Conservation (phyloP, 768 basidiomycete species). For the Suillus placidus region DNA sequence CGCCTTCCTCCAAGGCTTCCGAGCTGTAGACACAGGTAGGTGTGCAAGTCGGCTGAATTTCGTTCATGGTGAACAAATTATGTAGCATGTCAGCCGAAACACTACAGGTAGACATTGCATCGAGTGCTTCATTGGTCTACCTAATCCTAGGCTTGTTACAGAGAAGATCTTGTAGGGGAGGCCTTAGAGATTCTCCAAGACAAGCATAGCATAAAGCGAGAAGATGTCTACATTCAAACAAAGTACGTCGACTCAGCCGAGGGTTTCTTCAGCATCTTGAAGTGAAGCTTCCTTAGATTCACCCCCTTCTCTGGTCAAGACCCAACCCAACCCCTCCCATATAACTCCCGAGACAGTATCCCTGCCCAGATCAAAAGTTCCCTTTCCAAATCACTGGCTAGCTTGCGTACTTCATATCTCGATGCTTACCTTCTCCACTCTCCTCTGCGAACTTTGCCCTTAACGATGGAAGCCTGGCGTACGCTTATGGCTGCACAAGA, state of each 20-base stretch:
- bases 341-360: conserved; percentile 57
- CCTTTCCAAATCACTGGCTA: conserved; percentile 62
- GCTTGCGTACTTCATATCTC: conserved; percentile 72
- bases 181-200: conserved; percentile 61
- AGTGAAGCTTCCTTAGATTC: conserved; percentile 47
- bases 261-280: not conserved
- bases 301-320: conserved; percentile 80
- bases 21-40: conserved; percentile 82
- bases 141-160: conserved; percentile 25
- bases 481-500: conserved; percentile 63
- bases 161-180: conserved; percentile 81
- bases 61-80: conserved; percentile 21
- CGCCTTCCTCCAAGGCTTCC: conserved; percentile 77
- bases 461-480: conserved; percentile 72
- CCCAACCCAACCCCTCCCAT: conserved; percentile 68
- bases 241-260: conserved; percentile 49
- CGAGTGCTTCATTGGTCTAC: not conserved
- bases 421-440: conserved; percentile 83
- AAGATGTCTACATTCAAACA: conserved; percentile 78
- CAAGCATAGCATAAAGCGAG: conserved; percentile 62
- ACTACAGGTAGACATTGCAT: conserved; percentile 55
- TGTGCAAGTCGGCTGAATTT: conserved; percentile 11
- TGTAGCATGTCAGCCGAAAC: conserved; percentile 70
- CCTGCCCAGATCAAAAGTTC: conserved; percentile 64
- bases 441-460: conserved; percentile 57